Evolutionary conservation across 2,329 filamentous ascomycete genomes (phyloP).

Genomic region (Paecilomyces sp.): DNA sequence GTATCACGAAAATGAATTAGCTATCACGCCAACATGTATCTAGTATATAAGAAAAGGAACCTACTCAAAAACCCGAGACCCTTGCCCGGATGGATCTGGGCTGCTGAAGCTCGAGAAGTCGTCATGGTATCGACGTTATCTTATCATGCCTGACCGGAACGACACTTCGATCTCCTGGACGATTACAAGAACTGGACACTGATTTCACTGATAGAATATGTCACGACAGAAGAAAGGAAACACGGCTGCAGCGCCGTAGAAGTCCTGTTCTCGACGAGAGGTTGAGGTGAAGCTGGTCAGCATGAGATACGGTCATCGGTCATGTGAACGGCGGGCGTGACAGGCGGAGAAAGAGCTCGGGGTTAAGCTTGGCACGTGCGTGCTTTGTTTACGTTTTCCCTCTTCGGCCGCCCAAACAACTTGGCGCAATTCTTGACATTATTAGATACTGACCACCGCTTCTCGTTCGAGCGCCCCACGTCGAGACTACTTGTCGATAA

Average conservation of each 20-base stretch:
- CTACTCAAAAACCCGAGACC: conserved; percentile 57
- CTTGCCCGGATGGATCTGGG: conserved; percentile 60
- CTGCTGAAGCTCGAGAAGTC: conserved; percentile 29
- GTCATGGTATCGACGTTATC: conserved; percentile 22
- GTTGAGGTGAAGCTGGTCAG: background rate
- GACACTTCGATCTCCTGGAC: background rate
- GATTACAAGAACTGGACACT: background rate
- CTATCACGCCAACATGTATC: background rate
- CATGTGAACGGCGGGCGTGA: conserved; percentile 21
- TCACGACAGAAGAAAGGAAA: background rate
- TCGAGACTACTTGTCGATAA: background rate
- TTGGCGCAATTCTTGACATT: conserved; percentile 3
- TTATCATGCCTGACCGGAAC: conserved; percentile 4
- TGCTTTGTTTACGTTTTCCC: conserved; percentile 27
- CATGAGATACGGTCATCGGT: conserved; percentile 6
- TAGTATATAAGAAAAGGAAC: conserved; percentile 13
- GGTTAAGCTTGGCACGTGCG: conserved; percentile 10
- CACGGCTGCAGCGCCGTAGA: background rate
- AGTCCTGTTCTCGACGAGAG: background rate
- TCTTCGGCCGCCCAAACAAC: conserved; percentile 10
- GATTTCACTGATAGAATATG: background rate
- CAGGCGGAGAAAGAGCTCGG: conserved; percentile 2
- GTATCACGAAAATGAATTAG: conserved; percentile 7
- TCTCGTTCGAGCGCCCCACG: background rate
- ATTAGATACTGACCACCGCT: conserved; percentile 4